A percentile compares a stretch with the other conserved stretches of the same genome.
These are phyloP conservation scores for Clitopilus hobsonii DNA, from an alignment of 768 basidiomycete genomes.

Conservation along the genomic window DNA sequence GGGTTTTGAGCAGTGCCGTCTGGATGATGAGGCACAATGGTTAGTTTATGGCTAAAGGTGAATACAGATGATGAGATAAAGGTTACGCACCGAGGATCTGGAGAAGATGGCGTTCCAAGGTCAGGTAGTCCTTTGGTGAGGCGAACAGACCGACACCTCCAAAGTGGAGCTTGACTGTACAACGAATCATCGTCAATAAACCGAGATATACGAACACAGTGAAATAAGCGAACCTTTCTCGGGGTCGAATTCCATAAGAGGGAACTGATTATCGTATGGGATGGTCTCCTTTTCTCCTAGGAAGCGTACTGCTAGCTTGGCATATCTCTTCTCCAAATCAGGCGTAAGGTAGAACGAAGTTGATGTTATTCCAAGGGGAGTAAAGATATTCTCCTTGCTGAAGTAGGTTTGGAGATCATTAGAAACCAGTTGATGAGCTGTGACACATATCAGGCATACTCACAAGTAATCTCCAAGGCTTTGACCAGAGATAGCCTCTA, in stretches of 20 bases:
- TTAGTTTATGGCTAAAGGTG: no score
- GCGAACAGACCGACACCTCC: slow-evolving; percentile 12
- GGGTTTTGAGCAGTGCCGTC: slow-evolving; percentile 10
- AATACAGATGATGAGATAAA: neutral
- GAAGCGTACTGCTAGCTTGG: neutral
- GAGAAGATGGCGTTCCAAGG: slow-evolving; percentile 1
- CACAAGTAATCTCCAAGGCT: slow-evolving; percentile 24
- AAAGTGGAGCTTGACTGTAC: slow-evolving; percentile 13
- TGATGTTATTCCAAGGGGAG: neutral
- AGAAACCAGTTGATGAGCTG: no score
- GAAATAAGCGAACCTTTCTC: slow-evolving; percentile 7
- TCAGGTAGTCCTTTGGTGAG: slow-evolving; percentile 16
- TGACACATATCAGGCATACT: no score
- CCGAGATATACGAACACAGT: neutral
- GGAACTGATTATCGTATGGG: slow-evolving; percentile 9
- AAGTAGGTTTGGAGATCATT: no score
- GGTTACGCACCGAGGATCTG: neutral
- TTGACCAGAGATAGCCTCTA: slow-evolving; percentile 19
- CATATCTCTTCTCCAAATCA: neutral
- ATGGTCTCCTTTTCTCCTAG: neutral
- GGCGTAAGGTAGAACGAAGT: slow-evolving; percentile 1
- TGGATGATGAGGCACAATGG: no score
- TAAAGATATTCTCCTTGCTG: neutral
- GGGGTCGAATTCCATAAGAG: slow-evolving; percentile 11
- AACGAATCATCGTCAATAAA: no score